phyloP scores from a whole-genome alignment of 768 basidiomycete genomes.

The Cantharellus anzutake region DNA sequence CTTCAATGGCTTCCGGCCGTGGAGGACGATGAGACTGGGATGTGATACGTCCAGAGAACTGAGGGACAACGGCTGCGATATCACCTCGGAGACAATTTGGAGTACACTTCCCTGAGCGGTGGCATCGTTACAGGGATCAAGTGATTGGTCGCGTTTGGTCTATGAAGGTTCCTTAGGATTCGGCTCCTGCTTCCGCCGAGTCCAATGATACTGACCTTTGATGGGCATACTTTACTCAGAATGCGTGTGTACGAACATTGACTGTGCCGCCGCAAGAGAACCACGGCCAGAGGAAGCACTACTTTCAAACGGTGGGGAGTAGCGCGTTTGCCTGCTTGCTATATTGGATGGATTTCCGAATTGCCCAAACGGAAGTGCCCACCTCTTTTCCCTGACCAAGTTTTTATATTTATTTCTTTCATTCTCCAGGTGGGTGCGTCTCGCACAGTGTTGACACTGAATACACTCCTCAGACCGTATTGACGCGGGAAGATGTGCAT shows the following conservation, averaged over 20 bases:
- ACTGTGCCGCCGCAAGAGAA: slow-evolving; percentile 43
- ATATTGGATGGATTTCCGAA: too few species aligned
- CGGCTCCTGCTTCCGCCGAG: not conserved
- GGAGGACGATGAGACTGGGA: slow-evolving; percentile 26
- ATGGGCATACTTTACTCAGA: slow-evolving; percentile 51
- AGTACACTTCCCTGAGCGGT: slow-evolving; percentile 35
- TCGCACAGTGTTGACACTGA: slow-evolving; percentile 14
- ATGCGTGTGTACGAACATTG: slow-evolving; percentile 48
- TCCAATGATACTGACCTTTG: slow-evolving; percentile 33
- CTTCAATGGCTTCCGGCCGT: slow-evolving; percentile 29
- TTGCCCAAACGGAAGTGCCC: too few species aligned
- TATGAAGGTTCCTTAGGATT: not conserved
- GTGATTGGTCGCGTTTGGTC: not conserved
- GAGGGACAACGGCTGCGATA: slow-evolving; percentile 10
- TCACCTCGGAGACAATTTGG: slow-evolving; percentile 46
- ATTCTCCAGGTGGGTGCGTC: not conserved
- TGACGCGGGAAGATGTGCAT: slow-evolving; percentile 80
- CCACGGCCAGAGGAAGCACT: slow-evolving; percentile 33
- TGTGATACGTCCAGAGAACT: slow-evolving; percentile 31
- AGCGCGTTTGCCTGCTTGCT: slow-evolving; percentile 8
- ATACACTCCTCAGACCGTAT: slow-evolving; percentile 45
- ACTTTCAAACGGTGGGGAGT: slow-evolving; percentile 58
- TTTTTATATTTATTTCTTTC: slow-evolving; percentile 18
- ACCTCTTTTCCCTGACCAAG: too few species aligned
- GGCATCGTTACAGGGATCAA: not conserved